Evolutionary conservation across 2,329 filamentous ascomycete genomes (phyloP), one percentile per base, ranked within the genome.

Genomic region (Pestalotiopsis sp.): DNA sequence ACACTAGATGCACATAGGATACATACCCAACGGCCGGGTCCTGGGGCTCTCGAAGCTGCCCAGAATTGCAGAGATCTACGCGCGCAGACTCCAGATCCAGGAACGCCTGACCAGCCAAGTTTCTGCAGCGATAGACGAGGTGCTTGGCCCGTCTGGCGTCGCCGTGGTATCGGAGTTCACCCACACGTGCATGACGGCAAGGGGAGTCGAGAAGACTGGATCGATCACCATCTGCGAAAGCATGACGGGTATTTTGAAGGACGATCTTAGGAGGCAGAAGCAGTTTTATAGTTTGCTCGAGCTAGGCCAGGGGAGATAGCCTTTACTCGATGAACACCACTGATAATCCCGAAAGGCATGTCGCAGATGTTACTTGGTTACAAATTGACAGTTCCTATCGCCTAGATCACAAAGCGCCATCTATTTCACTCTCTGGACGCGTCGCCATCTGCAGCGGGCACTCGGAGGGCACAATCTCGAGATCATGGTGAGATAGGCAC

Each of bases 181-280:
- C 77, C 95, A 98, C 82, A 84, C 97, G 62, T 98, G 95, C 84
- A 98, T 97, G 94, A 93, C 96, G 17, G 97, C 97, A 93, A 89
- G 95, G 62, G 95, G 95, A 13, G 95, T 98, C 9, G 89, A 97
- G 78, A 97, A 98, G 85, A 93, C 93, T 0, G 88, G 86, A 59
- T 91, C 92, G 67, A 91, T 88, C 12, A 98, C 95, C 7, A 95
- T 95, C 45, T 98, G 95, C 20, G 97, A 93, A 83, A 97, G 94
- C 80, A 95, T 98, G 84, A 87, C 97, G 14, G 95, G 95, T 57
- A 93, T 93, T 75, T 95, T 98, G 86, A 90, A 96, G 76, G 91
- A 91, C 69, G 93, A 92, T 75, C 92, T 93, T 68, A 97, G 96
- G 86, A 97, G 94, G n/a, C 86, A 95, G 75, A 95, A 97, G 78